Conservation (phyloP, 371 early-diverging fungal species). For the Mortierella sp. region DNA sequence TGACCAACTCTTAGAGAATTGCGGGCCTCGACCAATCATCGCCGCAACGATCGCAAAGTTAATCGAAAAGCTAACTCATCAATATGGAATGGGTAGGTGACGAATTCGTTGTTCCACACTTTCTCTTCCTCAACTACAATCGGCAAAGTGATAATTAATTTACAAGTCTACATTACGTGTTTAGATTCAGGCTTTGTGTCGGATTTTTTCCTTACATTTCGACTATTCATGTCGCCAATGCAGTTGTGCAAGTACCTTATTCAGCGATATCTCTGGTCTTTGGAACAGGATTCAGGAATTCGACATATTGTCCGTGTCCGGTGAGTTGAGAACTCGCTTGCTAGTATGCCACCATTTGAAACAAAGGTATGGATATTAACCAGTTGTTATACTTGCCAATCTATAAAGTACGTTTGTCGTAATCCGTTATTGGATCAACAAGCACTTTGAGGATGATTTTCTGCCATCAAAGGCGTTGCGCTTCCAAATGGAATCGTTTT, state of each 20-base stretch:
- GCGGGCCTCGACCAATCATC: constrained; percentile 47
- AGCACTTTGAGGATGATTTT: constrained; percentile 77
- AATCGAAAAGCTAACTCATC: constrained; percentile 70
- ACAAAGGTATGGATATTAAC: not conserved
- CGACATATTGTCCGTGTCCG: constrained; percentile 71
- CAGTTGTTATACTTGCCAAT: not conserved
- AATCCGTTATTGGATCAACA: constrained; percentile 75
- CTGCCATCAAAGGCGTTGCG: constrained; percentile 66
- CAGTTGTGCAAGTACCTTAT: constrained; percentile 72
- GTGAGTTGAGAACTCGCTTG: constrained; percentile 16
- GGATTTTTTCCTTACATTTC: constrained; percentile 79
- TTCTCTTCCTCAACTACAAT: not conserved
- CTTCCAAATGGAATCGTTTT: constrained; percentile 59
- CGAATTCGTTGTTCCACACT: not conserved
- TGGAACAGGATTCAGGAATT: constrained; percentile 65
- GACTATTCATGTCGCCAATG: constrained; percentile 71
- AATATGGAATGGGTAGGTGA: constrained; percentile 65
- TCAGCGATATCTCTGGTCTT: constrained; percentile 72
- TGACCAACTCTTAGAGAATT: constrained; percentile 1
- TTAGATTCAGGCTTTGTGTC: constrained; percentile 73
- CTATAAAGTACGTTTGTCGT: constrained; percentile 66
- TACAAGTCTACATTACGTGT: not conserved
- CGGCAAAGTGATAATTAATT: not conserved
- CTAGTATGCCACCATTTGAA: not conserved
- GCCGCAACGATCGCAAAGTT: constrained; percentile 71